A percentile compares a stretch with the other conserved stretches of the same genome.
phyloP scores from a whole-genome alignment of 495 filamentous ascomycete genomes.

The Glarea lozoyensis region DNA sequence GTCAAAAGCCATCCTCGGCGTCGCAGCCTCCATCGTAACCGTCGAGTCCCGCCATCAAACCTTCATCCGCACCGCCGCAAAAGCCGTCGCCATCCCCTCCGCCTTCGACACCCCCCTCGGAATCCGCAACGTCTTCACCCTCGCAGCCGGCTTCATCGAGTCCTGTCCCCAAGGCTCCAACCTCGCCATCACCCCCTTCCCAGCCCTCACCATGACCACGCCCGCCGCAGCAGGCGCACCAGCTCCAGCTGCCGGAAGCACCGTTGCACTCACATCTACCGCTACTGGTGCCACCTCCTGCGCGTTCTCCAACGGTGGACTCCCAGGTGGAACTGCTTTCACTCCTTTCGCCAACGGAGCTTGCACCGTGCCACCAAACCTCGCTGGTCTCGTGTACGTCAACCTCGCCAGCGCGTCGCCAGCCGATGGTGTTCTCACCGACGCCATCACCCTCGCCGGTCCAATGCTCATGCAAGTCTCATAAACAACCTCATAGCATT shows the following conservation, averaged over 20 bases:
- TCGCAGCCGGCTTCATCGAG: constrained; percentile 50
- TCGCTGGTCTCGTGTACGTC: constrained; percentile 39
- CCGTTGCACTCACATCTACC: constrained; percentile 4
- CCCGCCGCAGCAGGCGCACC: constrained; percentile 36
- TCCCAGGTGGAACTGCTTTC: constrained; percentile 42
- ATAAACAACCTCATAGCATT: constrained; percentile 26
- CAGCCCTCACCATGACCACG: constrained; percentile 27
- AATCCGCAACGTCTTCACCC: constrained; percentile 51
- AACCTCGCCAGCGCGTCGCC: constrained; percentile 33
- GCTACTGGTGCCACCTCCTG: constrained; percentile 29
- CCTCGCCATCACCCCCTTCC: constrained; percentile 52
- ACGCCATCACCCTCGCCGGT: constrained; percentile 37
- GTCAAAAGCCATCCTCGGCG: constrained; percentile 43
- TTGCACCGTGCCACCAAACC: constrained; percentile 28
- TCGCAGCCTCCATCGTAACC: constrained; percentile 52
- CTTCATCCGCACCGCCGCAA: constrained; percentile 42
- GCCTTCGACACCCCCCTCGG: constrained; percentile 49
- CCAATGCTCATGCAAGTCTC: constrained; percentile 39
- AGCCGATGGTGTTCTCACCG: constrained; percentile 27
- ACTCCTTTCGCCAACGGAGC: constrained; percentile 35
- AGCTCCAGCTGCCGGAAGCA: constrained; percentile 14
- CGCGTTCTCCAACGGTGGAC: constrained; percentile 8
- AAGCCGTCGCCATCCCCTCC: constrained; percentile 41
- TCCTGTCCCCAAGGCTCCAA: constrained; percentile 47
- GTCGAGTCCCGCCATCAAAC: constrained; percentile 53